Conservation (phyloP, 2,329 filamentous ascomycete genomes). For the Verticillium albo-atrum region DNA sequence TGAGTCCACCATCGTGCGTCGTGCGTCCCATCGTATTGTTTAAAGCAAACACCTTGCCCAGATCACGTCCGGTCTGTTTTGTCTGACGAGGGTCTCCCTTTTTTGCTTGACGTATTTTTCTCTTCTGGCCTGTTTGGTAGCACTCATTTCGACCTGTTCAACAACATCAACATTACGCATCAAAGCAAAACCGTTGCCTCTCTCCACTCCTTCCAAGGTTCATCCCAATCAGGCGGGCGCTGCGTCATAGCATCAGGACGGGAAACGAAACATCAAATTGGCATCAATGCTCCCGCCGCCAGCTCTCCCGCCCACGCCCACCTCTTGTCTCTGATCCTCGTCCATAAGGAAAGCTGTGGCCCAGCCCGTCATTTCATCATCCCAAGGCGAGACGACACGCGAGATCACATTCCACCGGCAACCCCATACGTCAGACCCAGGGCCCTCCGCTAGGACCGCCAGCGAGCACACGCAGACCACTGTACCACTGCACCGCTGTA, state of each 20-base stretch:
- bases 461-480: too few species aligned
- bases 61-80: background rate
- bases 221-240: background rate
- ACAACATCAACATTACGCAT: background rate
- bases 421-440: background rate
- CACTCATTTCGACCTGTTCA: background rate
- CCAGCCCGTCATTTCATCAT: background rate
- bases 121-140: background rate
- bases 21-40: background rate
- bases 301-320: background rate
- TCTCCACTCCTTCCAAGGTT: background rate
- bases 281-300: slow-evolving; percentile 1
- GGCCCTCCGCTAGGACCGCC: background rate
- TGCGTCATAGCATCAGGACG: background rate
- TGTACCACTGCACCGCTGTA: too few species aligned
- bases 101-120: background rate
- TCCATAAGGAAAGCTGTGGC: background rate
- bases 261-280: background rate
- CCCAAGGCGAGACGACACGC: background rate
- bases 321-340: background rate
- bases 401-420: slow-evolving; percentile 1
- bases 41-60: background rate
- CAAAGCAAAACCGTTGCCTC: background rate
- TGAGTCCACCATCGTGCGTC: background rate
- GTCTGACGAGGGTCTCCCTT: background rate